Base-by-base conservation (phyloP, 2,329 filamentous ascomycete species). In the Emericellopsis cladophorae region DNA sequence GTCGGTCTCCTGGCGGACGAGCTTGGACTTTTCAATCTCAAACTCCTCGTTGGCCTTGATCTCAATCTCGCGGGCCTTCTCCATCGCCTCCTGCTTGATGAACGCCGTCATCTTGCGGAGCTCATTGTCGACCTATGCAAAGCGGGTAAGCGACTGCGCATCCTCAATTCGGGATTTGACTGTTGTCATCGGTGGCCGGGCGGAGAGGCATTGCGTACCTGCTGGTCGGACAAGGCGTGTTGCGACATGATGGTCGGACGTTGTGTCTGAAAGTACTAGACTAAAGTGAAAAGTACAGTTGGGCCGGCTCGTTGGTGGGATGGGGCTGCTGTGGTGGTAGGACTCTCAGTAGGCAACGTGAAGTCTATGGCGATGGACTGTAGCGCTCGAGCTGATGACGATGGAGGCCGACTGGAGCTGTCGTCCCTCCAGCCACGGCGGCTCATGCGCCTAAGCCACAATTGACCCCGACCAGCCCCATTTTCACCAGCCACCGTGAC, bases 81-180 rank as follows among this genome's bases (percentile, higher is more conserved):
- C 92, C 57, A 84, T 77, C 44, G 92, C 92, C 71, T 98, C 92
- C 70, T 96, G 92, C 65, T 88, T 86, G 79, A 98, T 98, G 78
- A 98, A 98, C 60, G 89, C 90, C 45, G 92, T 96, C 92, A 98
- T 98, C 79, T 98, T 98, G 75, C 86, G 89, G 67, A 98, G 85
- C 79, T 98, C 92, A 68, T 86, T 81, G 68, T 85, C 81, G 75
- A 98, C 92, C 88, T 96, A 62, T 23, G 36, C 18, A 24, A 23
- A 21, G 18, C 24, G 36, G 21, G 40, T 31, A 41, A 18, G 37
- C 16, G 24, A 18, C 16, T 16, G 24, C 16, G 37, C 40, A 38
- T 42, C 31, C 38, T 26, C 46, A 26, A 24, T 40, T 33, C 39
- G 39, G 37, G 37, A 16, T 16, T 29, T 4, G 26, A 29, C 4